Evolutionary conservation across 331 rosid genomes (phyloP), one percentile per base, ranked within the genome.

Genomic region (Malus hybrid): DNA sequence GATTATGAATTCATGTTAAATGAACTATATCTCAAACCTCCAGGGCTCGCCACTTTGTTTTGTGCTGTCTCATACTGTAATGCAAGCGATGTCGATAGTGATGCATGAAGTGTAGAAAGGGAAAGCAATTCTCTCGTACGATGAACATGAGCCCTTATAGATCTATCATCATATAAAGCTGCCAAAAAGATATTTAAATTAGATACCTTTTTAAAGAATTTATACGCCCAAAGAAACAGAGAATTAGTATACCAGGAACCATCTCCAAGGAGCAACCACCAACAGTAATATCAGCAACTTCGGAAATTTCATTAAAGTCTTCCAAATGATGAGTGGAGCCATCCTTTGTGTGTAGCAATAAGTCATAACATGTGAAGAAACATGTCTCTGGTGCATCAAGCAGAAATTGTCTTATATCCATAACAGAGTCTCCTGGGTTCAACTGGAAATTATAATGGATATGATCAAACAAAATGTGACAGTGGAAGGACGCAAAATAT

Each of bases 341-440:
- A 85, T 92, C 98, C 75, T 92, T 92, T 55, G 94, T 83, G 84
- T 88, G 97, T 80, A 95, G 84, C 74, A 90, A 67, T 70, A 95
- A 88, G 87, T 92, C 99, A 85, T 92, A 95, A 85, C 99, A 95
- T 36, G 99, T 95, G 83, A 89, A 86, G 86, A 89, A 95, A 84
- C 99, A 95, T 11, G 98, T 88, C 87, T 95, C 99, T 0, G 98
- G 96, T 64, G 99, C 98, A 89, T 95, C 99, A 78, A 95, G 98
- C 80, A 95, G 94, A 81, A 95, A 90, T 65, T 95, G 99, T 71
- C 98, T 85, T 50, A 95, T 88, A 84, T 95, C 99, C 96, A 92
- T 89, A 39, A 95, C 98, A 80, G 99, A 92, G 73, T 95, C 98
- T 78, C 97, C 98, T 4, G 99, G 99, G 80, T 89, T 95, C 87